Evolutionary conservation across 106 monocot species (phyloP).

Genomic region (Xerophyta viscosa): DNA sequence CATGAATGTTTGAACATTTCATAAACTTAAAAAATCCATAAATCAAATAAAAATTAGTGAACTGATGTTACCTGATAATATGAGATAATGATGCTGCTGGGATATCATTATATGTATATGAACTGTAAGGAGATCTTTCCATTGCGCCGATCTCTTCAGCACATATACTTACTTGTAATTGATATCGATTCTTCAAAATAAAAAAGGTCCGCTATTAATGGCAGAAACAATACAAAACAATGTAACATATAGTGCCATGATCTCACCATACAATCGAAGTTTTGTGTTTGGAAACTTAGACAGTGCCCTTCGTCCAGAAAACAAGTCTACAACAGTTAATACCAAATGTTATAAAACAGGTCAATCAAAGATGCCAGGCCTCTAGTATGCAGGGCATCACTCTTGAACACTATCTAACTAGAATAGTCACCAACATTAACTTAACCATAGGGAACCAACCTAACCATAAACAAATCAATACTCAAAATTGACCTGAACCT

Average conservation of each 20-base stretch:
- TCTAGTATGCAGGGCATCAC: too few species aligned
- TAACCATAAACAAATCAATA: too few species aligned
- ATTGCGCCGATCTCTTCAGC: slow-evolving; percentile 81
- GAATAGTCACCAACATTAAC: too few species aligned
- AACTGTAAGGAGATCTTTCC: slow-evolving; percentile 81
- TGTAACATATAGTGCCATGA: slow-evolving; percentile 4
- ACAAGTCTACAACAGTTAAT: slow-evolving; percentile 25
- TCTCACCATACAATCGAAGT: slow-evolving; percentile 51
- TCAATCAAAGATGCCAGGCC: too few species aligned
- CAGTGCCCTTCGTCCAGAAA: slow-evolving; percentile 46
- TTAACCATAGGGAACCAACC: too few species aligned
- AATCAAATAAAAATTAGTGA: too few species aligned
- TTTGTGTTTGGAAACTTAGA: slow-evolving; percentile 39
- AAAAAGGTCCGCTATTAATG: neutral
- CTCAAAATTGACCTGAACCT: too few species aligned
- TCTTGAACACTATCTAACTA: too few species aligned
- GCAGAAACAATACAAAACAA: neutral
- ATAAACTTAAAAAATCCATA: too few species aligned
- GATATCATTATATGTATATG: slow-evolving; percentile 71
- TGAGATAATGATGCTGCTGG: slow-evolving; percentile 66
- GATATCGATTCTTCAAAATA: slow-evolving; percentile 41
- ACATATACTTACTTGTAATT: slow-evolving; percentile 65
- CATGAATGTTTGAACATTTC: too few species aligned
- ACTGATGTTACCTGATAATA: slow-evolving; percentile 86
- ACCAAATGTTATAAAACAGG: slow-evolving; percentile 2